Base-by-base conservation (phyloP, 2,329 filamentous ascomycete genomes). In the Akanthomyces lecanii region DNA sequence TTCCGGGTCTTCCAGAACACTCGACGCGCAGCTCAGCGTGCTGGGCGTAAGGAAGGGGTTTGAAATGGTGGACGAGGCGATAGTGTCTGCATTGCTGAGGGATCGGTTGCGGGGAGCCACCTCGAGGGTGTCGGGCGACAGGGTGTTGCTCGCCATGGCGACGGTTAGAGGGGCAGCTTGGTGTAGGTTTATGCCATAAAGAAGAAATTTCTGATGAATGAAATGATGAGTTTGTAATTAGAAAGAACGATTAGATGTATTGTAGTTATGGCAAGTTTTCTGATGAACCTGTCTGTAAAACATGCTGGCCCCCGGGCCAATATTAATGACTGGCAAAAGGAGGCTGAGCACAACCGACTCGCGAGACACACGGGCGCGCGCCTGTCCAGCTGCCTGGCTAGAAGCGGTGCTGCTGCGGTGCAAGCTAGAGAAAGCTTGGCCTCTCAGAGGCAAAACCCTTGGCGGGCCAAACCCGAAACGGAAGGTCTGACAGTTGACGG, bases 1-100 rank as follows among this genome's bases (percentile, higher is more conserved):
- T 65, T 85, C 77, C 8, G 65, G 59, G 36, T 71, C 71, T 18
- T 70, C 65, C 38, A 63, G 62, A 21, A 67, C 53, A 33, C 66
- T 67, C 12, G 67, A 62, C 4, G 66, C 64, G 8, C 62, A 63
- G 23, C 65, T 68, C 10, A 62, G 61, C 14, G 65, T 62, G 6
- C 66, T 57, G 18, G 69, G 68, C 3, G 68, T 71, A 40, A 69
- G 66, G 16, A 71, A 71, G 5, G 69, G 68, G 51, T 70, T 69
- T 33, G 69, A 71, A 11, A 53, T 18, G 38, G 64, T 60, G 2
- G 66, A 68, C 14, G 61, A 63, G 18, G 61, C 18, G 38, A 67
- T 63, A 11, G 66, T 68, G 21, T 68, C 66, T 18, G 66, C 63
- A 33, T 62, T 66, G 62, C 66, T 68, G 50, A 64, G 44, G 40